Conservation (phyloP, 2,329 filamentous ascomycete genomes). For the Cylindrodendrum hubeiense region DNA sequence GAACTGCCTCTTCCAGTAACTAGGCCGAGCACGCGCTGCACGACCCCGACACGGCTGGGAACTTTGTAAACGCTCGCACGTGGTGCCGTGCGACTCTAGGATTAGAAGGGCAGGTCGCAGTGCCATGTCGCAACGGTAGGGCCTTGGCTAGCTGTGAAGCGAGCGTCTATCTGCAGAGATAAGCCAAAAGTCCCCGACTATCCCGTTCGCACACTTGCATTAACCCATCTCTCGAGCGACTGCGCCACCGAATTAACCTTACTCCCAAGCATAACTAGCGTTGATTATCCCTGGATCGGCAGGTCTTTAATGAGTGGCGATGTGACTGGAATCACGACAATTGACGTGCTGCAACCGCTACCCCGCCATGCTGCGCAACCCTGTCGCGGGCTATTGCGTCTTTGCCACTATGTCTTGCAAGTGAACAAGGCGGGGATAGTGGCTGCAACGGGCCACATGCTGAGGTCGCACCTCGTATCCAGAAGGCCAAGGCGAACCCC, state of each 20-base stretch:
- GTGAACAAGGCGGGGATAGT: neutral
- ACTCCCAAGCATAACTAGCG: neutral
- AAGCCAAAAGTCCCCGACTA: neutral
- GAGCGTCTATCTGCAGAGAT: neutral
- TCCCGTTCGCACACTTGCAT: neutral
- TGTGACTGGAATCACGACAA: neutral
- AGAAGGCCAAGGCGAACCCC: neutral
- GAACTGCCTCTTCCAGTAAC: slow-evolving; percentile 43
- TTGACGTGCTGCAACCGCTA: neutral
- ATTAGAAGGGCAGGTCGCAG: slow-evolving; percentile 45
- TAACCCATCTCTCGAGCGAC: neutral
- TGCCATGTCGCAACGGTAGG: neutral
- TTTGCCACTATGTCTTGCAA: neutral
- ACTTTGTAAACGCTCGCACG: slow-evolving; percentile 38
- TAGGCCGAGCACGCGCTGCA: slow-evolving; percentile 31
- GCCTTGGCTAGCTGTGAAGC: neutral
- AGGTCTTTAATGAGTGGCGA: neutral
- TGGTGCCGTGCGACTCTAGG: slow-evolving; percentile 28
- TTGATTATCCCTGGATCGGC: neutral
- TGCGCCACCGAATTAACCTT: neutral
- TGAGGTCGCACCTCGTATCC: neutral
- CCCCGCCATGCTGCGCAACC: neutral
- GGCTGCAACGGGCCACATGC: neutral
- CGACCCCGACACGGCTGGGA: slow-evolving; percentile 34
- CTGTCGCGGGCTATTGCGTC: neutral